Evolutionary conservation across 2,329 filamentous ascomycete species (phyloP).

Genomic region (Diaporthe capsici): DNA sequence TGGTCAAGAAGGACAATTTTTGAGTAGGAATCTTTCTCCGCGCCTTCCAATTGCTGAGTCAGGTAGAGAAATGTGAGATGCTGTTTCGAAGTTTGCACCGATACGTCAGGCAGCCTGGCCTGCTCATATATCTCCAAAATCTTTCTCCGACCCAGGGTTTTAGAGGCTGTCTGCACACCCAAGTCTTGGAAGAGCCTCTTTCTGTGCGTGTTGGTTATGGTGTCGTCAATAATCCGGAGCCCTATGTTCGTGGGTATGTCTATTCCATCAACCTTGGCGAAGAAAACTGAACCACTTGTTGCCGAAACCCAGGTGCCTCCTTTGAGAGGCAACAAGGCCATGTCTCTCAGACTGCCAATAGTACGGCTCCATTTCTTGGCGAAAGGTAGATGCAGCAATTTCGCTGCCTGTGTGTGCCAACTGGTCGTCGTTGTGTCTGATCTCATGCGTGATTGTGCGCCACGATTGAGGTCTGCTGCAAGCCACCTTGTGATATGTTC

Average conservation of each 20-base stretch:
- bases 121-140: conserved; percentile 40
- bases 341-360: background rate
- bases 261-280: conserved; percentile 33
- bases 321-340: conserved; percentile 43
- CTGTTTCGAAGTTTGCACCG: conserved; percentile 31
- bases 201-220: conserved; percentile 33
- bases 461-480: conserved; percentile 25
- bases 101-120: background rate
- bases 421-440: conserved; percentile 31
- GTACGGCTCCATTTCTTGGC: too few species aligned
- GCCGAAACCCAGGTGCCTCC: conserved; percentile 43
- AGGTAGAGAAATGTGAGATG: conserved; percentile 45
- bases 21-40: background rate
- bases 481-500: conserved; percentile 21
- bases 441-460: conserved; percentile 39
- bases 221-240: conserved; percentile 37
- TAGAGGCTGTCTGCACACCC: background rate
- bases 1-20: background rate
- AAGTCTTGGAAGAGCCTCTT: conserved; percentile 26
- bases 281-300: conserved; percentile 39
- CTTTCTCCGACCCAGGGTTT: conserved; percentile 15
- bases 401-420: conserved; percentile 45
- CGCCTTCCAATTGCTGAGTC: background rate
- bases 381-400: conserved; percentile 38
- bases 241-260: conserved; percentile 42